Conservation (phyloP, 768 basidiomycete genomes). For the Termitomyces sp. region DNA sequence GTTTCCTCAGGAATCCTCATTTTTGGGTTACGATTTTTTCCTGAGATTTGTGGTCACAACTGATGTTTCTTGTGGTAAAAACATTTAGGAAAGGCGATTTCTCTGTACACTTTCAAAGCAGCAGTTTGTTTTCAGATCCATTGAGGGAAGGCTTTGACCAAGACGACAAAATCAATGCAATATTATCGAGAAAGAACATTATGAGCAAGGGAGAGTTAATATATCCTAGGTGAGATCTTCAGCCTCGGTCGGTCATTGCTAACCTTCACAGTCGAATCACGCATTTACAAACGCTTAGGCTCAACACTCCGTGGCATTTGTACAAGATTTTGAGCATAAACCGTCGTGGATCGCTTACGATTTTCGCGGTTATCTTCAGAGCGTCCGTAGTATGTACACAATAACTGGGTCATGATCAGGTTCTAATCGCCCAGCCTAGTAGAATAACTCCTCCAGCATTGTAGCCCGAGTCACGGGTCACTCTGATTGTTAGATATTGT, state of each 20-base stretch:
- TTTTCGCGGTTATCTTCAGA: neutral
- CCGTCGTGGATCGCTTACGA: neutral
- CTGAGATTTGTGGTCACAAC: neutral
- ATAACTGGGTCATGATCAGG: neutral
- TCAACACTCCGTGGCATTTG: neutral
- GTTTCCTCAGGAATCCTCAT: neutral
- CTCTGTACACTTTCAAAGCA: neutral
- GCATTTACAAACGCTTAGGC: neutral
- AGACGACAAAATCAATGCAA: neutral
- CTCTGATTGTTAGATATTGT: neutral
- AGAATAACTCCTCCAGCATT: neutral
- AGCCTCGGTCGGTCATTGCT: neutral
- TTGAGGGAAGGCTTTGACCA: neutral
- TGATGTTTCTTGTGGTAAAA: neutral
- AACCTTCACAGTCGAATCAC: neutral
- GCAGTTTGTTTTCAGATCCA: neutral
- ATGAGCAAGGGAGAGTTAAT: neutral
- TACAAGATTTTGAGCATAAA: neutral
- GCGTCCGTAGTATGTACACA: neutral
- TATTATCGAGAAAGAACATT: neutral
- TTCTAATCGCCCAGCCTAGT: neutral
- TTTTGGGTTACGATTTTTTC: neutral
- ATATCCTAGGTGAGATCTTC: neutral
- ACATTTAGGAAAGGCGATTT: neutral
- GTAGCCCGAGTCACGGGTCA: neutral